phyloP scores from a whole-genome alignment of 208 protist species.

The Leishmania arabica region DNA sequence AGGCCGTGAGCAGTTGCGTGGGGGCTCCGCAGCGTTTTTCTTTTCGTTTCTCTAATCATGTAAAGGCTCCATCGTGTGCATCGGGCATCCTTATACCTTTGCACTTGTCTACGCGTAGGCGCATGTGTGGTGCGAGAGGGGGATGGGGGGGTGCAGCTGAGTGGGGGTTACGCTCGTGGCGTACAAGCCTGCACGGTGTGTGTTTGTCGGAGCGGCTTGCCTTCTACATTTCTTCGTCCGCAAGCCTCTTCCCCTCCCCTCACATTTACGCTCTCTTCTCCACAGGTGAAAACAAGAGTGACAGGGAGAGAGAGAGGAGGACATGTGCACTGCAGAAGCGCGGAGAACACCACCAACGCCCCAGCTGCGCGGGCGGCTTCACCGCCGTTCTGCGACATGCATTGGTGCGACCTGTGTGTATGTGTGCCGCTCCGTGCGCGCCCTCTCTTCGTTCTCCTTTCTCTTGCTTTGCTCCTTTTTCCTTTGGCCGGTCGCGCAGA shows the following conservation, averaged over 20 bases:
- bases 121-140: not conserved
- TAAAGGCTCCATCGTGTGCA: not conserved
- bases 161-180: not conserved
- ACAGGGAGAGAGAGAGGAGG: not conserved
- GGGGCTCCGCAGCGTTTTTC: not conserved
- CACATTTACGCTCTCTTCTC: not conserved
- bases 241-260: not conserved
- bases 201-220: not conserved
- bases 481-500: not conserved
- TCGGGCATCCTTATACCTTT: not conserved
- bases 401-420: not conserved
- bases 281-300: not conserved
- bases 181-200: not conserved
- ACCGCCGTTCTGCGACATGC: not conserved
- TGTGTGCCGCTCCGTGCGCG: not conserved
- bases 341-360: no score
- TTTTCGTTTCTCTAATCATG: not conserved
- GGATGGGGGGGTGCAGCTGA: not conserved
- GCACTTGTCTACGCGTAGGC: not conserved
- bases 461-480: not conserved
- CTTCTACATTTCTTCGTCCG: not conserved
- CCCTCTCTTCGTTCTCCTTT: not conserved
- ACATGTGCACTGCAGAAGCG: not conserved
- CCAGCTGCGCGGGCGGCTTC: no score
- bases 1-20: constrained; percentile 6